phyloP scores from a whole-genome alignment of 306 rosid species.

The barrel medic (Medicago truncatula) region MtrunA17r5.0-ANR NC_053044.1:53912501-53913000 shows the following conservation, averaged over 20 bases:
- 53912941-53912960: conserved; percentile 68
- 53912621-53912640: conserved; percentile 18
- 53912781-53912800: conserved; percentile 67
- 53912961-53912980: conserved; percentile 40
- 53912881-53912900: conserved; percentile 67
- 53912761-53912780: conserved; percentile 33
- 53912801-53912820: conserved; percentile 62
- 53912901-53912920: conserved; percentile 68
- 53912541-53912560: conserved; percentile 7
- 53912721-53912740: not conserved
- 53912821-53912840: conserved; percentile 68
- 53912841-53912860: conserved; percentile 73
- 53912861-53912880: conserved; percentile 72
- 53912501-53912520: no score
- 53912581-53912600: not conserved
- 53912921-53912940: conserved; percentile 63
- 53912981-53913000: conserved; percentile 33
- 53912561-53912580: not conserved
- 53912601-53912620: not conserved
- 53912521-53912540: not conserved
- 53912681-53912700: conserved; percentile 25
- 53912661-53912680: conserved; percentile 24
- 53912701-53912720: conserved; percentile 15
- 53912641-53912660: not conserved
- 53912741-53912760: conserved; percentile 19